Evolutionary conservation across 345 rosid species (phyloP).

Genomic region (Eucalyptus brandiana): DNA sequence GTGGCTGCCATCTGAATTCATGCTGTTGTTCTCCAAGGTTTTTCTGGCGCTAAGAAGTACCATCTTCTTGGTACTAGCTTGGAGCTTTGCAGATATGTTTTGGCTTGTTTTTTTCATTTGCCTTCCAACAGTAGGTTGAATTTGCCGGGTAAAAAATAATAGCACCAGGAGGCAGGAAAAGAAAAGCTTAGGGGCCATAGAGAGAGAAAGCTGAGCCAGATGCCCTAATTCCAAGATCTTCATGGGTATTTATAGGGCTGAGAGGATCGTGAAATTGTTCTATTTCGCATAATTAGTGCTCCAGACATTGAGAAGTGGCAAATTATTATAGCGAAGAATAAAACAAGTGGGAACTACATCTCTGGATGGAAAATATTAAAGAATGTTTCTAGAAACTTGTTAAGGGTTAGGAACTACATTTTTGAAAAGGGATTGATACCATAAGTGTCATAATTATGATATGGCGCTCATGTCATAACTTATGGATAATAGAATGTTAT

Average conservation of each 20-base stretch:
- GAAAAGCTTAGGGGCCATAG: neutral
- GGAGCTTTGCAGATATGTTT: neutral
- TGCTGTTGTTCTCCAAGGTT: neutral
- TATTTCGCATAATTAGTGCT: neutral
- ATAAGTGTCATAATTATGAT: neutral
- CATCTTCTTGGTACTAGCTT: neutral
- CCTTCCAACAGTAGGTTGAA: neutral
- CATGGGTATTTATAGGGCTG: neutral
- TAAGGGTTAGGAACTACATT: neutral
- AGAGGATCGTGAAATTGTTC: neutral
- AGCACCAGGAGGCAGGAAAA: neutral
- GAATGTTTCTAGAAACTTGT: neutral
- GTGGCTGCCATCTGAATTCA: neutral
- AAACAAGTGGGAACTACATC: neutral
- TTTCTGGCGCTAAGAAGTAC: neutral
- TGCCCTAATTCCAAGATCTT: neutral
- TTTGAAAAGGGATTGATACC: neutral
- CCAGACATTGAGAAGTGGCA: neutral
- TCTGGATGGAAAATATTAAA: neutral
- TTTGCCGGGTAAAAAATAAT: neutral
- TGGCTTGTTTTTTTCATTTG: neutral
- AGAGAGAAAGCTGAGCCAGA: neutral
- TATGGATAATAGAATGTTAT: neutral
- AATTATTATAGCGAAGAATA: neutral
- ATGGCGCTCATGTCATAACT: neutral